These are phyloP conservation scores for Ophiostoma tasmaniense DNA, from an alignment of 2,329 filamentous ascomycete species.

Conservation along the genomic window DNA sequence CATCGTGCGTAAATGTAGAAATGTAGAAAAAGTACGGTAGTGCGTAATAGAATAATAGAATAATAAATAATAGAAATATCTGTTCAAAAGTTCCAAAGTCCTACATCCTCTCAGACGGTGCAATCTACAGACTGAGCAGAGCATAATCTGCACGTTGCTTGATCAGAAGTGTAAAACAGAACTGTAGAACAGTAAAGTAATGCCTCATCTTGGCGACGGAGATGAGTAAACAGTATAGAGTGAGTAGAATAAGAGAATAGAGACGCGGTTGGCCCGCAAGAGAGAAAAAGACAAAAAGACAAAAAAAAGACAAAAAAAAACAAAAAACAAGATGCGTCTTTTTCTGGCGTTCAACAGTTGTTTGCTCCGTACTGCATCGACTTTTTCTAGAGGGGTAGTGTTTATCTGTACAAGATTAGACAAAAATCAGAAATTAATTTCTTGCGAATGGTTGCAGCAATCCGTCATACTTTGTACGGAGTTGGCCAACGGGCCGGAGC, in stretches of 20 bases:
- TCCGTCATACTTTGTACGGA: neutral
- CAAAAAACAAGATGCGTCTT: neutral
- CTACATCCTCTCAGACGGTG: no score
- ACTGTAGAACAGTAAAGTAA: neutral
- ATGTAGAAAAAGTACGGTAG: neutral
- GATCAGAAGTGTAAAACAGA: neutral
- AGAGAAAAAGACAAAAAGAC: neutral
- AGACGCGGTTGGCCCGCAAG: neutral
- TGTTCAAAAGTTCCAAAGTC: neutral
- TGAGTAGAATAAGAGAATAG: neutral
- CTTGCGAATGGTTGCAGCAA: no score
- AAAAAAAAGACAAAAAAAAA: neutral
- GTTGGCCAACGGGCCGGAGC: neutral
- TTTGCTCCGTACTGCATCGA: neutral
- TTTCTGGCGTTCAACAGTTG: neutral
- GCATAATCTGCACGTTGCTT: no score
- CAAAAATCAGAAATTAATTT: no score
- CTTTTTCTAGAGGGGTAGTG: slow-evolving; percentile 1
- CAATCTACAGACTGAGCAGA: no score
- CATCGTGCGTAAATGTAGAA: neutral
- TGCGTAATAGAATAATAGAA: neutral
- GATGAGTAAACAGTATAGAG: neutral
- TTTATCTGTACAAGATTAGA: neutral
- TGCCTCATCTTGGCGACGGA: neutral
- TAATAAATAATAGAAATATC: neutral